These are phyloP conservation scores for Candida gorgasii DNA, from an alignment of 805 yeast species.

Conservation along the genomic window DNA sequence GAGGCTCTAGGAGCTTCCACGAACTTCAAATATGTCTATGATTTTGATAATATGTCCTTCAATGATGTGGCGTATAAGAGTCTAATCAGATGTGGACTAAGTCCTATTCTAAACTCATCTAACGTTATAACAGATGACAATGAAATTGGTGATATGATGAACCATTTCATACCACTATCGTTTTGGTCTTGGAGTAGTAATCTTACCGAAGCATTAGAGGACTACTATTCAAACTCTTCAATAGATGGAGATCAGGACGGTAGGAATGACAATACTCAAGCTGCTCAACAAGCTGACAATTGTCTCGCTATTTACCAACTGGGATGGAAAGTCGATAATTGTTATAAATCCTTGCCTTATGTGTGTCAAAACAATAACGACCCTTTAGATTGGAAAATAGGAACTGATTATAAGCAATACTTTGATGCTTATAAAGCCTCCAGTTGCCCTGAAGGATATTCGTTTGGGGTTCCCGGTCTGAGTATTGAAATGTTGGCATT, in stretches of 20 bases:
- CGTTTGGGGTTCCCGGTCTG: slow-evolving; percentile 36
- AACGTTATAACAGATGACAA: slow-evolving; percentile 11
- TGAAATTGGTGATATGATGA: slow-evolving; percentile 25
- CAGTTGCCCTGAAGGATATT: slow-evolving; percentile 36
- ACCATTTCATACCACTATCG: slow-evolving; percentile 28
- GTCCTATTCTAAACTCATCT: slow-evolving; percentile 57
- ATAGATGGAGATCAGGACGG: not conserved
- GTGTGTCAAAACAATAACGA: slow-evolving; percentile 53
- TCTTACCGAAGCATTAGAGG: slow-evolving; percentile 2
- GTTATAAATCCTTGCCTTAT: slow-evolving; percentile 53
- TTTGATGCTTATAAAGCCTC: slow-evolving; percentile 39
- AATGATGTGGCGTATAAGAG: slow-evolving; percentile 35
- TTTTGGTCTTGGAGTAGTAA: slow-evolving; percentile 75
- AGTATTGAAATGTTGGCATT: slow-evolving; percentile 33
- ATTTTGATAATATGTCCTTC: slow-evolving; percentile 38
- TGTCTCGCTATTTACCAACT: slow-evolving; percentile 40
- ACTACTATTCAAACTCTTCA: not conserved
- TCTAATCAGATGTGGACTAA: slow-evolving; percentile 57
- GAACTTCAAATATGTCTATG: slow-evolving; percentile 33
- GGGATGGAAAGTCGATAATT: slow-evolving; percentile 70
- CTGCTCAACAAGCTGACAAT: slow-evolving; percentile 29
- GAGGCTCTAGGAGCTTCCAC: slow-evolving; percentile 17
- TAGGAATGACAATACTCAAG: not conserved
- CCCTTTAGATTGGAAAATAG: slow-evolving; percentile 47
- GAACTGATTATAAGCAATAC: slow-evolving; percentile 36